Percentiles rank a stretch among this genome's conserved stretches.
Conservation (phyloP, 768 basidiomycete genomes). For the Auriscalpium vulgare region DNA sequence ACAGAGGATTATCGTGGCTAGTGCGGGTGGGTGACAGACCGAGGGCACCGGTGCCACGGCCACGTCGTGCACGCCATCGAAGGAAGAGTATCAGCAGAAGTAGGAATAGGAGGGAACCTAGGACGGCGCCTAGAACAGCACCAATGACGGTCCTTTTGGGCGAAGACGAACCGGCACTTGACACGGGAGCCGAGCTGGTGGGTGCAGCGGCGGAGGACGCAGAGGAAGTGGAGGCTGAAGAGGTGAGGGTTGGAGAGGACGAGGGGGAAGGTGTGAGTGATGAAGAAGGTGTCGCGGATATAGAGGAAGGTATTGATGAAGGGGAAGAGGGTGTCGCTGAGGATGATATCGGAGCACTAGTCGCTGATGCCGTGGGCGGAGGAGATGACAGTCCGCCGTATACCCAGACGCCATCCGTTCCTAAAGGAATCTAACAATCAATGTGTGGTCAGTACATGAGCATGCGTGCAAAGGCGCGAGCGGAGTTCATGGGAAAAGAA, state of each 20-base stretch:
- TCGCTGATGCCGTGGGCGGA: constrained; percentile 23
- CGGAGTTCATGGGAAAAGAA: background rate
- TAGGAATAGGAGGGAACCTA: constrained; percentile 11
- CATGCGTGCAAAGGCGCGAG: background rate
- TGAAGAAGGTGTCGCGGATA: constrained; percentile 21
- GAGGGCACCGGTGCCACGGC: background rate
- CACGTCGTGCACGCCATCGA: constrained; percentile 31
- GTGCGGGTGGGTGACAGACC: background rate
- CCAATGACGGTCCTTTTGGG: constrained; percentile 11
- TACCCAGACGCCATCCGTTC: constrained; percentile 50
- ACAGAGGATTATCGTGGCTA: constrained; percentile 8
- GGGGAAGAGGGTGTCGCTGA: constrained; percentile 16
- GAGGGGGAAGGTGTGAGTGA: constrained; percentile 25
- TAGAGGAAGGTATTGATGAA: constrained; percentile 17
- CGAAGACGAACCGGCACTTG: constrained; percentile 1
- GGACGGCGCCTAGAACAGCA: constrained; percentile 9
- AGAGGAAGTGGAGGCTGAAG: constrained; percentile 1
- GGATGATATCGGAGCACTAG: constrained; percentile 10
- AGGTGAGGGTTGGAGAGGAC: background rate
- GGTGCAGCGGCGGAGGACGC: constrained; percentile 2
- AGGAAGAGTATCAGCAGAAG: constrained; percentile 18
- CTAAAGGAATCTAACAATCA: constrained; percentile 53
- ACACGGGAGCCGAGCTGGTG: background rate
- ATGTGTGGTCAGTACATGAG: background rate
- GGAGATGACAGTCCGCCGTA: constrained; percentile 72